Percentiles rank a stretch among this genome's conserved stretches.
Evolutionary conservation across 371 early-diverging fungal species (phyloP).

Genomic region (Mortierella sp.): DNA sequence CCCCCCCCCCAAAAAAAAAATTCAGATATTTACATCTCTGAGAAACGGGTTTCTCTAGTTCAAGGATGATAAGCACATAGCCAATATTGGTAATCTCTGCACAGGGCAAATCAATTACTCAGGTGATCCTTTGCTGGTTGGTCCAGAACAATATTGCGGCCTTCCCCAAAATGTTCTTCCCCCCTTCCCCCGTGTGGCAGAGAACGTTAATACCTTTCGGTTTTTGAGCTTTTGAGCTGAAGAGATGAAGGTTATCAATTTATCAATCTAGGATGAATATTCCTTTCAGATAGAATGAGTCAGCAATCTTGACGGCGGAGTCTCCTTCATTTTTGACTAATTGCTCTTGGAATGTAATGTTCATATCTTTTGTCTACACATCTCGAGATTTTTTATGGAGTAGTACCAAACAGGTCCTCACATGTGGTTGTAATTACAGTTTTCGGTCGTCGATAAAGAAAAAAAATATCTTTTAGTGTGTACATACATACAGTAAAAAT

Average conservation of each 20-base stretch:
- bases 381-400: too few relatives aligned
- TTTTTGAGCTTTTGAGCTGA: conserved; percentile 56
- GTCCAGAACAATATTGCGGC: conserved; percentile 67
- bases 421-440: too few relatives aligned
- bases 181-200: conserved; percentile 62
- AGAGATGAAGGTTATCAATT: conserved; percentile 41
- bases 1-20: neutral
- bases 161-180: conserved; percentile 67
- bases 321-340: conserved; percentile 47
- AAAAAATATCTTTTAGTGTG: too few relatives aligned
- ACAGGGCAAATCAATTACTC: conserved; percentile 57
- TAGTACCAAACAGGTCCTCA: too few relatives aligned
- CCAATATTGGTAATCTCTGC: conserved; percentile 58
- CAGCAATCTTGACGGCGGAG: conserved; percentile 43
- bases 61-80: conserved; percentile 24
- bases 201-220: conserved; percentile 61
- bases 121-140: conserved; percentile 71
- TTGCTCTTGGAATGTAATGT: too few relatives aligned
- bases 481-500: too few relatives aligned
- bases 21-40: too few relatives aligned
- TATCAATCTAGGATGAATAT: conserved; percentile 22
- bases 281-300: conserved; percentile 39
- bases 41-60: conserved; percentile 49
- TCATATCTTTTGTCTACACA: too few relatives aligned
- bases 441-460: too few relatives aligned